Percentiles rank a stretch among this genome's conserved stretches.
Conservation (phyloP, 768 basidiomycete species). For the Rhizopogon vesiculosus region DNA sequence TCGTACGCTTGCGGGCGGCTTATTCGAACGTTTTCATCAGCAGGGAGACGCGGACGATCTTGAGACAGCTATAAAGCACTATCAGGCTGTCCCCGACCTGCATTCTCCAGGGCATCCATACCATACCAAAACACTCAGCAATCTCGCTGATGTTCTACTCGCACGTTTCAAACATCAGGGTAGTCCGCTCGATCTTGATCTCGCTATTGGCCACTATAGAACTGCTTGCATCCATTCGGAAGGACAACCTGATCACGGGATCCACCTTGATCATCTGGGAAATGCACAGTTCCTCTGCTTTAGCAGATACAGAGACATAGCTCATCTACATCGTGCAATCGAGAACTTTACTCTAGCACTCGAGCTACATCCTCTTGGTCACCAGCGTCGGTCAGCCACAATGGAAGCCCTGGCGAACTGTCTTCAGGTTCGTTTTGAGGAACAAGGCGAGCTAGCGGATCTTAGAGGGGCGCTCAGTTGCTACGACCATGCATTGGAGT, state of each 20-base stretch:
- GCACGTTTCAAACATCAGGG: conserved; percentile 20
- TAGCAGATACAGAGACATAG: conserved; percentile 6
- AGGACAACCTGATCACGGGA: conserved; percentile 8
- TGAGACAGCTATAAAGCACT: conserved; percentile 21
- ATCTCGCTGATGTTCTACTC: conserved; percentile 22
- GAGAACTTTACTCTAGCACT: conserved; percentile 19
- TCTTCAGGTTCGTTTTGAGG: conserved; percentile 23
- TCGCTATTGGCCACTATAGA: conserved; percentile 20
- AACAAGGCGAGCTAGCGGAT: conserved; percentile 18
- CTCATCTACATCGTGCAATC: conserved; percentile 23
- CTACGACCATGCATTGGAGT: conserved; percentile 21
- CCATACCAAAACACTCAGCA: conserved; percentile 13
- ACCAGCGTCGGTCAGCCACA: conserved; percentile 10
- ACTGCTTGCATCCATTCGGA: conserved; percentile 13
- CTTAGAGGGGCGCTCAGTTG: conserved; percentile 20
- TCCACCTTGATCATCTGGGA: conserved; percentile 17
- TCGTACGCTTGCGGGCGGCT: conserved; percentile 18
- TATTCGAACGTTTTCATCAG: conserved; percentile 18
- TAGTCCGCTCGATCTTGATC: conserved; percentile 21
- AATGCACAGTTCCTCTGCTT: conserved; percentile 17
- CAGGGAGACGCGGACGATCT: conserved; percentile 17
- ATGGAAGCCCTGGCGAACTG: conserved; percentile 19
- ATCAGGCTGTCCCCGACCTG: conserved; percentile 16
- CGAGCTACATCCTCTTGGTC: conserved; percentile 10
- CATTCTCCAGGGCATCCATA: conserved; percentile 9